These are phyloP conservation scores for Zoysia japonica DNA, from an alignment of 176 grass and related monocot genomes.

Conservation along the genomic window DNA sequence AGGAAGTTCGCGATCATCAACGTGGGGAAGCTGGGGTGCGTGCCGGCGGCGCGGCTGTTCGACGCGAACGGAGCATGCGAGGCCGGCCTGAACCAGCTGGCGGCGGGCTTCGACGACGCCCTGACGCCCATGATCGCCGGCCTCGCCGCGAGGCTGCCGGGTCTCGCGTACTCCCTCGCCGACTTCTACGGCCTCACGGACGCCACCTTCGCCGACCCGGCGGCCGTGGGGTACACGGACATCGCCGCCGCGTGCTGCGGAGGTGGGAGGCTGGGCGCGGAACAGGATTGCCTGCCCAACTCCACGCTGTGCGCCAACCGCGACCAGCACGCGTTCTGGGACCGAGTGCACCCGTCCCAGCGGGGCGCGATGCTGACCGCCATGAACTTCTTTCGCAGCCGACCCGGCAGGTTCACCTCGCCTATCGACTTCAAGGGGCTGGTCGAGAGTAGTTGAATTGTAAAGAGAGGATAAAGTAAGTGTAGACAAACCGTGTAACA, in stretches of 20 bases:
- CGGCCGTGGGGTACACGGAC: constrained; percentile 3
- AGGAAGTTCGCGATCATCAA: constrained; percentile 45
- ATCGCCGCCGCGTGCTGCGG: constrained; percentile 29
- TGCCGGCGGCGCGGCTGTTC: constrained; percentile 5
- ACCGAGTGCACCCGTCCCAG: constrained; percentile 41
- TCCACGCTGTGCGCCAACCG: constrained; percentile 11
- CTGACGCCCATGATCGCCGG: not conserved
- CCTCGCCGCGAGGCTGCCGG: not conserved
- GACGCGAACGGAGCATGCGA: constrained; percentile 17
- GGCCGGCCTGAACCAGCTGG: constrained; percentile 11
- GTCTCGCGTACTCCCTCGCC: constrained; percentile 36
- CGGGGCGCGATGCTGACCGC: not conserved
- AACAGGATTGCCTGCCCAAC: not conserved
- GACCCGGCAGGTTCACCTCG: not conserved
- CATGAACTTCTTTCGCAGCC: constrained; percentile 7
- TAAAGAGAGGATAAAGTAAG: not conserved
- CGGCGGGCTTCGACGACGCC: constrained; percentile 2
- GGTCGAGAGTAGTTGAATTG: not conserved
- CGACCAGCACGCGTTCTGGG: constrained; percentile 39
- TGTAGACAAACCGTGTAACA: too few species aligned
- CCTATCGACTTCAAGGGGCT: constrained; percentile 46
- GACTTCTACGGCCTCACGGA: constrained; percentile 20
- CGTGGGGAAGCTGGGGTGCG: constrained; percentile 36
- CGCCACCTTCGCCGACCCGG: not conserved
- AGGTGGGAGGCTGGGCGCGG: not conserved